A percentile compares a stretch with the other conserved stretches of the same genome.
Conservation (phyloP, 1,284 basidiomycete genomes). For the Polyporus tsugae region DNA sequence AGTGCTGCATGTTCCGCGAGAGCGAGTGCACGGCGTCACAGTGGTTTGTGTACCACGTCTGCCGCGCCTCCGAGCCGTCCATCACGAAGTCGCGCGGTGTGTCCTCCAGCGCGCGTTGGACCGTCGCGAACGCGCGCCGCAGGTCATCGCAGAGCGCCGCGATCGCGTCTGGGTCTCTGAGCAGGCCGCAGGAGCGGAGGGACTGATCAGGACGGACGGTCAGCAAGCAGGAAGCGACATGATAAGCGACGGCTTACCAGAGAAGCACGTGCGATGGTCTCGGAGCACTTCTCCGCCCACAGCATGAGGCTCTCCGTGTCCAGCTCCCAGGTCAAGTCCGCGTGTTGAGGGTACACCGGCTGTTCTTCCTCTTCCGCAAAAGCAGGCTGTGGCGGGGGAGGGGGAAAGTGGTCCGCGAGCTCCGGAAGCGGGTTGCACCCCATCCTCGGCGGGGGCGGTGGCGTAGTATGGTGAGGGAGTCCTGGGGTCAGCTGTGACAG, state of each 20-base stretch:
- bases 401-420: slow-evolving; percentile 16
- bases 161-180: slow-evolving; percentile 33
- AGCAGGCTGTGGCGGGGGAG: neutral
- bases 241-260: slow-evolving; percentile 24
- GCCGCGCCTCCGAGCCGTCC: slow-evolving; percentile 26
- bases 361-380: neutral
- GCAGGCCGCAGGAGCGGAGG: slow-evolving; percentile 34
- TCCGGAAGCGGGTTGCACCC: slow-evolving; percentile 31
- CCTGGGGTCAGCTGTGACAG: slow-evolving; percentile 16
- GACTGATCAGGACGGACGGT: slow-evolving; percentile 20
- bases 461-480: slow-evolving; percentile 9
- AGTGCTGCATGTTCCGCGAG: slow-evolving; percentile 32
- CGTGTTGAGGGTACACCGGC: neutral
- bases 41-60: slow-evolving; percentile 35
- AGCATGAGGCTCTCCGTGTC: slow-evolving; percentile 27
- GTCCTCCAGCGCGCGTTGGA: slow-evolving; percentile 33
- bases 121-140: slow-evolving; percentile 20
- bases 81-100: slow-evolving; percentile 29
- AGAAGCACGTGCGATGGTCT: slow-evolving; percentile 33
- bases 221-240: neutral
- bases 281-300: slow-evolving; percentile 32
- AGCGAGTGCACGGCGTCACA: slow-evolving; percentile 31
- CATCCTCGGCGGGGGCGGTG: slow-evolving; percentile 30
- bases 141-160: slow-evolving; percentile 29
- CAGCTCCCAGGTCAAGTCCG: slow-evolving; percentile 30